A percentile compares a stretch with the other conserved stretches of the same genome.
Evolutionary conservation across 768 basidiomycete species (phyloP).

Genomic region (Suillus brevipes): DNA sequence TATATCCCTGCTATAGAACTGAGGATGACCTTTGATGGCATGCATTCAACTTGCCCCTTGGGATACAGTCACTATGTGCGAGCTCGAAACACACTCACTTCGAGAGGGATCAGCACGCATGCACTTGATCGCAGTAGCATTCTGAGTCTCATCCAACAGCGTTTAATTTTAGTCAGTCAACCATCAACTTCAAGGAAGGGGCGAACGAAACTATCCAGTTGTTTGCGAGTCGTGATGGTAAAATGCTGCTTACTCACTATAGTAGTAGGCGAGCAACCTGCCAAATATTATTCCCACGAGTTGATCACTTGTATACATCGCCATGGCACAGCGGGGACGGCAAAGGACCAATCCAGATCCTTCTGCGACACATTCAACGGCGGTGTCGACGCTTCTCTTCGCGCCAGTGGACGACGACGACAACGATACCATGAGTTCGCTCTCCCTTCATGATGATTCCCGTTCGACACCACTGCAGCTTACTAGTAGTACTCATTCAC

Average conservation of each 20-base stretch:
- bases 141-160: background rate
- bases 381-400: conserved; percentile 9
- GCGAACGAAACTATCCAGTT: background rate
- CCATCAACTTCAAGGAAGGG: no score
- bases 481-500: conserved; percentile 30
- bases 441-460: conserved; percentile 13
- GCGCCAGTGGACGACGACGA: conserved; percentile 24
- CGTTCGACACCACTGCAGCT: conserved; percentile 8
- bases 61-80: no score
- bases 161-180: background rate
- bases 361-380: conserved; percentile 3
- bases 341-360: conserved; percentile 3
- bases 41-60: background rate
- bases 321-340: conserved; percentile 7
- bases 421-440: conserved; percentile 23
- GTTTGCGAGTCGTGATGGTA: background rate
- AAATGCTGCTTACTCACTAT: background rate
- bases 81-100: no score
- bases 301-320: background rate
- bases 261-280: background rate
- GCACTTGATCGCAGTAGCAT: background rate
- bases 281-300: background rate
- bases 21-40: background rate
- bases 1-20: background rate
- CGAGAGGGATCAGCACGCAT: background rate